Conservation (phyloP, 768 basidiomycete species). For the Panaeolus cyanescens region DNA sequence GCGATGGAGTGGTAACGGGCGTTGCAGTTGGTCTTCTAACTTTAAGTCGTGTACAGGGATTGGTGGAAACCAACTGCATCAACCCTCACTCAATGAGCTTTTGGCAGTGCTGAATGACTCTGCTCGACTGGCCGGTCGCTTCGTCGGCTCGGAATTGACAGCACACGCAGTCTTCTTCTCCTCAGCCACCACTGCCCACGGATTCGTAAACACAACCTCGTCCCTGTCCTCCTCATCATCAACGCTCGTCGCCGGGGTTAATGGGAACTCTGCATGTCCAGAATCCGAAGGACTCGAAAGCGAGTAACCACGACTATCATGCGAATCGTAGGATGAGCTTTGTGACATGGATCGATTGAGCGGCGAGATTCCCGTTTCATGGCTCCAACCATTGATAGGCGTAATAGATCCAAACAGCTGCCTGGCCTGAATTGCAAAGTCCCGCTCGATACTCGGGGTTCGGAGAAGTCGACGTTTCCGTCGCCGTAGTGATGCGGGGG, state of each 20-base stretch:
- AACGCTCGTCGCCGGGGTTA: slow-evolving; percentile 23
- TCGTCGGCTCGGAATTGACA: slow-evolving; percentile 7
- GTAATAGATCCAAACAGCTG: slow-evolving; percentile 17
- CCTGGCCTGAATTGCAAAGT: slow-evolving; percentile 25
- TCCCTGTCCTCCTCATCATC: slow-evolving; percentile 17
- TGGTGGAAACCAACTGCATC: background rate
- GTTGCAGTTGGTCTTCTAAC: background rate
- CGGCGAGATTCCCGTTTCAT: background rate
- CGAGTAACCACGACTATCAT: slow-evolving; percentile 8
- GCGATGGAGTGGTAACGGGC: background rate
- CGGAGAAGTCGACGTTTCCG: slow-evolving; percentile 32
- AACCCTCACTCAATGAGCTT: slow-evolving; percentile 27
- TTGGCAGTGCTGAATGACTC: slow-evolving; percentile 36
- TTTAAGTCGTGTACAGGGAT: background rate
- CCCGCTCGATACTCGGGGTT: slow-evolving; percentile 38
- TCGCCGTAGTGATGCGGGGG: slow-evolving; percentile 26
- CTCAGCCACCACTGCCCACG: background rate
- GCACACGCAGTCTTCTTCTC: background rate
- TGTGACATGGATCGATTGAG: slow-evolving; percentile 3
- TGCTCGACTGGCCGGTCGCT: slow-evolving; percentile 31
- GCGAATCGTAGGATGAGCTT: slow-evolving; percentile 8
- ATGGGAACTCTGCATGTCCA: slow-evolving; percentile 16
- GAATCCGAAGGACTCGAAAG: slow-evolving; percentile 14
- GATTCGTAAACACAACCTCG: slow-evolving; percentile 5
- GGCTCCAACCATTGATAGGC: slow-evolving; percentile 7